Conservation (phyloP, 768 basidiomycete genomes). For the Suillus subluteus region DNA sequence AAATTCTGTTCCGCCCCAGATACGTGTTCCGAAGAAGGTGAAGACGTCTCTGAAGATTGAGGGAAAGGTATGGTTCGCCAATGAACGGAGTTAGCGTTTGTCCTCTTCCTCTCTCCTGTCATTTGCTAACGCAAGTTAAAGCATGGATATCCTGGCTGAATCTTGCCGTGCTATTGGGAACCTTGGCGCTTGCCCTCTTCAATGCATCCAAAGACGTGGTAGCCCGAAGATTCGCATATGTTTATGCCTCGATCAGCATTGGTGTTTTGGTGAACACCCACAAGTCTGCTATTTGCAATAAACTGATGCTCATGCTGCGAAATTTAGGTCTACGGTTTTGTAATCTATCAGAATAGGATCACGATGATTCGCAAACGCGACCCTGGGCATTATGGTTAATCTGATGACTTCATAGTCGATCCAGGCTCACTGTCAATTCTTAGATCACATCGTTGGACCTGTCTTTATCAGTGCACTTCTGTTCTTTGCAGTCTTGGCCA, state of each 20-base stretch:
- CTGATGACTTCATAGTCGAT: neutral
- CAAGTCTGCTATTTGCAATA: neutral
- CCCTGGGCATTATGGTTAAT: conserved; percentile 85
- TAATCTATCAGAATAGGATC: conserved; percentile 84
- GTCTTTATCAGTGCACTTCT: conserved; percentile 79
- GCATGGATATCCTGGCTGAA: conserved; percentile 96
- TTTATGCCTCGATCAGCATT: conserved; percentile 81
- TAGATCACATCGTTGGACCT: conserved; percentile 85
- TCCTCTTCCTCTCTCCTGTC: neutral
- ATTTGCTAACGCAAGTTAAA: conserved; percentile 31
- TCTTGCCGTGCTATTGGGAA: conserved; percentile 80
- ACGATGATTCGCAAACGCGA: conserved; percentile 90
- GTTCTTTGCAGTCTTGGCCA: conserved; percentile 86
- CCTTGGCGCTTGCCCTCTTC: conserved; percentile 85
- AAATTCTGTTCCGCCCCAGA: conserved; percentile 60
- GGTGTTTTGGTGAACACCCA: conserved; percentile 54
- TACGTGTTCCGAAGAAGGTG: conserved; percentile 82
- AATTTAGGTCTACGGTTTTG: conserved; percentile 79
- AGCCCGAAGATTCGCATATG: conserved; percentile 77
- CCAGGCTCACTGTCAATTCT: conserved; percentile 10
- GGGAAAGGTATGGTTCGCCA: conserved; percentile 97
- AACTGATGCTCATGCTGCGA: conserved; percentile 3
- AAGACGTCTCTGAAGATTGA: conserved; percentile 85
- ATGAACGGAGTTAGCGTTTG: conserved; percentile 76
- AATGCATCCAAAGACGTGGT: conserved; percentile 73